Conservation (phyloP, 768 basidiomycete species). For the Leucocoprinus leucothites region DNA sequence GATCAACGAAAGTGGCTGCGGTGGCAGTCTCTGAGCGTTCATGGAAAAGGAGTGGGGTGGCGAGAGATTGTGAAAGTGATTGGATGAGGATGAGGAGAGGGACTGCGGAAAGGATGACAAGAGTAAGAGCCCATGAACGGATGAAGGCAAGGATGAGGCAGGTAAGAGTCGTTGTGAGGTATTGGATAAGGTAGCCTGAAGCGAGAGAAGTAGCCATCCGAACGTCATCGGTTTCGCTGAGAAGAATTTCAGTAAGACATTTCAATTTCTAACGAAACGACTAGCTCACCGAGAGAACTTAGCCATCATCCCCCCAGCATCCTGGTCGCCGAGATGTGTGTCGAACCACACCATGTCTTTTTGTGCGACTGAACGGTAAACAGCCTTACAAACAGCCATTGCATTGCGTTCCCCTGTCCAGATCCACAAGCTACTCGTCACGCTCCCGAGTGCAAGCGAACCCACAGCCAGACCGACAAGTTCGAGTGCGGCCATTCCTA, state of each 20-base stretch:
- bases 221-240: slow-evolving; percentile 93
- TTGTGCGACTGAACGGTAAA: slow-evolving; percentile 63
- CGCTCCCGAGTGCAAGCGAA: slow-evolving; percentile 67
- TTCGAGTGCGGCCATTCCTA: slow-evolving; percentile 61
- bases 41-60: slow-evolving; percentile 58
- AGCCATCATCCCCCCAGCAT: slow-evolving; percentile 89
- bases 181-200: slow-evolving; percentile 74
- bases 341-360: slow-evolving; percentile 94
- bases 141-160: slow-evolving; percentile 80
- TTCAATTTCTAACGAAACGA: not conserved
- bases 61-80: slow-evolving; percentile 65
- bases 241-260: not conserved
- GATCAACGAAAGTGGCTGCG: slow-evolving; percentile 80
- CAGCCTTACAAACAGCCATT: slow-evolving; percentile 57
- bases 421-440: slow-evolving; percentile 83
- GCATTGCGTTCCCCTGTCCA: slow-evolving; percentile 82
- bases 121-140: slow-evolving; percentile 78
- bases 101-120: slow-evolving; percentile 89
- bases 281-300: slow-evolving; percentile 74
- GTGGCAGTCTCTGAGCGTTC: slow-evolving; percentile 67
- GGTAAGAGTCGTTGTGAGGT: slow-evolving; percentile 74
- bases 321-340: slow-evolving; percentile 58
- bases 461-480: slow-evolving; percentile 65
- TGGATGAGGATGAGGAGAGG: slow-evolving; percentile 81
- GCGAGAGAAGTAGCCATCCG: slow-evolving; percentile 81